Percentiles rank a stretch among this genome's conserved stretches.
Evolutionary conservation across 768 basidiomycete species (phyloP).

Genomic region (Pilatotrama ljubarskyi): DNA sequence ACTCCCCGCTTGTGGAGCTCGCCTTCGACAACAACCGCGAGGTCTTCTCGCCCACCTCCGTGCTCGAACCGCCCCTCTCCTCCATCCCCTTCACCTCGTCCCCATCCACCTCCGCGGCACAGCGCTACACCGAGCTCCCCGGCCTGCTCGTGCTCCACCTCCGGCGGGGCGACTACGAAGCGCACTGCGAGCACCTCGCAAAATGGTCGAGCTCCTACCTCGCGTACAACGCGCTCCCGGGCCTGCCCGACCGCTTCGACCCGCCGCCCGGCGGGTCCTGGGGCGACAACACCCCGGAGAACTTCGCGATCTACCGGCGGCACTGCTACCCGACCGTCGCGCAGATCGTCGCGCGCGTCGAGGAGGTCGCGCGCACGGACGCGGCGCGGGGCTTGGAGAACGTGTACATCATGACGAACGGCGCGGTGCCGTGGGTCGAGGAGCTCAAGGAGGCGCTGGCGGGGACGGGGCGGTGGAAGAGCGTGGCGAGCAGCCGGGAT

Average conservation of each 20-base stretch:
- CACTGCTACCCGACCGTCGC: conserved; percentile 55
- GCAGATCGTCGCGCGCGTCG: conserved; percentile 48
- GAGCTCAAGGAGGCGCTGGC: conserved; percentile 45
- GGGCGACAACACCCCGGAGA: conserved; percentile 28
- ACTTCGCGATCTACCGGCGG: conserved; percentile 35
- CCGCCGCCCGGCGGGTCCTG: conserved; percentile 25
- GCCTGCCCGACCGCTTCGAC: conserved; percentile 48
- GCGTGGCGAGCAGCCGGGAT: conserved; percentile 55
- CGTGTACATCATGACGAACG: conserved; percentile 70
- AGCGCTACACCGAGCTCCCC: conserved; percentile 36
- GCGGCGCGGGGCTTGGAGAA: conserved; percentile 37
- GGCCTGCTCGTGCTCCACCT: conserved; percentile 59
- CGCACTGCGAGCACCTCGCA: conserved; percentile 47
- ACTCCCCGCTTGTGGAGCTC: conserved; percentile 26
- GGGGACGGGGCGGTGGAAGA: conserved; percentile 43
- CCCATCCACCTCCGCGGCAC: background rate
- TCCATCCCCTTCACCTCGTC: background rate
- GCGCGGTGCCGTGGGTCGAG: conserved; percentile 47
- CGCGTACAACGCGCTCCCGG: conserved; percentile 54
- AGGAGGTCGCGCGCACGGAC: conserved; percentile 23
- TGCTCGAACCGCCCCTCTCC: conserved; percentile 16
- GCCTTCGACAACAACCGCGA: conserved; percentile 26
- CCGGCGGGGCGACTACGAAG: conserved; percentile 56
- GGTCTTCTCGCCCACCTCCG: conserved; percentile 14
- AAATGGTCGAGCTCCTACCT: conserved; percentile 42